Percentiles rank a stretch among this genome's conserved stretches.
phyloP scores from a whole-genome alignment of 371 early-diverging fungal species.

The Rhizopus delemar region DNA sequence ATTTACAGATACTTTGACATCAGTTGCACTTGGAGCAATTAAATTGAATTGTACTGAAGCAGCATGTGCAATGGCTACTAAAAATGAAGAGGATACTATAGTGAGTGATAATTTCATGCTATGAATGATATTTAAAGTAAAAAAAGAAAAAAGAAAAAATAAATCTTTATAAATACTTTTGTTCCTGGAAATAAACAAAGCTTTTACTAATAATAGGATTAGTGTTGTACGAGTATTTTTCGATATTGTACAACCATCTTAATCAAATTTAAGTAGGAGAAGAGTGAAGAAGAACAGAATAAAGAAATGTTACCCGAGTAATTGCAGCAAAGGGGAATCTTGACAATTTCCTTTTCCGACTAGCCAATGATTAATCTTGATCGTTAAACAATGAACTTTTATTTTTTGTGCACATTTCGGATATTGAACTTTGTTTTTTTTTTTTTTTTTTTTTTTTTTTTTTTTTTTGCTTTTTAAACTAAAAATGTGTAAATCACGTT shows the following conservation, averaged over 20 bases:
- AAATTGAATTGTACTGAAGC: conserved; percentile 52
- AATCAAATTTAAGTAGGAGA: neutral
- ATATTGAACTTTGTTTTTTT: conserved; percentile 3
- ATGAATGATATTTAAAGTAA: neutral
- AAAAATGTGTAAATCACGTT: conserved; percentile 38
- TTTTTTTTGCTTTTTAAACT: conserved; percentile 27
- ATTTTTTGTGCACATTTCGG: neutral
- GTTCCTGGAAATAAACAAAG: neutral
- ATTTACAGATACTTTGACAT: conserved; percentile 50
- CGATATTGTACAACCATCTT: neutral
- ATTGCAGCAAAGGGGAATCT: neutral
- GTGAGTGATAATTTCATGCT: conserved; percentile 29
- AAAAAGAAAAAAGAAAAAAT: conserved; percentile 3
- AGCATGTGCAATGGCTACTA: conserved; percentile 33
- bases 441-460: conserved; percentile 3
- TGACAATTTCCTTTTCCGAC: conserved; percentile 1
- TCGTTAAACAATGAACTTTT: conserved; percentile 3
- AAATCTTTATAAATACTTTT: conserved; percentile 1
- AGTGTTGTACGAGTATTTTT: conserved; percentile 3
- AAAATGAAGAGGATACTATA: conserved; percentile 20
- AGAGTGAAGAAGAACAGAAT: neutral
- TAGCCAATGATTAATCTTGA: neutral
- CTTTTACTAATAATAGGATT: conserved; percentile 17
- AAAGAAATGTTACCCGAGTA: neutral
- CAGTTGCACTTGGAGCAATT: conserved; percentile 51